These are phyloP conservation scores for Oryza meridionalis DNA, from an alignment of 176 grass and related monocot species.

Conservation along the genomic window DNA sequence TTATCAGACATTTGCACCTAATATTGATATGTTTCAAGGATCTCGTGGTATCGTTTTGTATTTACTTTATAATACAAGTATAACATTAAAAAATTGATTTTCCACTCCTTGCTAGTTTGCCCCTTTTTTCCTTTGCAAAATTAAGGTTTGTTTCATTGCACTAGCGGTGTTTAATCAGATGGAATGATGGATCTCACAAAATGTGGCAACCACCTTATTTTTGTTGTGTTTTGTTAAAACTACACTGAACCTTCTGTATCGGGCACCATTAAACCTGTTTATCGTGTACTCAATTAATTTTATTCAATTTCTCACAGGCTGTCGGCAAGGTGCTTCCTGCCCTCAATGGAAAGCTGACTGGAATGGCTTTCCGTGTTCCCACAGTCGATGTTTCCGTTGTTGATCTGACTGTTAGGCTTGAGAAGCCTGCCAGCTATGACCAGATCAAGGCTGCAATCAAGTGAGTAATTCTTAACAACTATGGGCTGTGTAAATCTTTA, in stretches of 20 bases:
- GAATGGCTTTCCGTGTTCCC: conserved; percentile 84
- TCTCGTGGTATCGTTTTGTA: not conserved
- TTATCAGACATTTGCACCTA: not conserved
- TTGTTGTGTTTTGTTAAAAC: not conserved
- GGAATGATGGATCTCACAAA: not conserved
- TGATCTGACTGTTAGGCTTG: conserved; percentile 74
- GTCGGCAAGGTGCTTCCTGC: conserved; percentile 79
- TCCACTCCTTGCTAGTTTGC: too few species aligned
- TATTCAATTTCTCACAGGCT: conserved; percentile 39
- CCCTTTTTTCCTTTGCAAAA: not conserved
- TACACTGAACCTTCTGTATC: not conserved
- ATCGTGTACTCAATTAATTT: not conserved
- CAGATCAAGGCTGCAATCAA: conserved; percentile 84
- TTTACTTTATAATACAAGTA: too few species aligned
- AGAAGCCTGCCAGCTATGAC: conserved; percentile 72
- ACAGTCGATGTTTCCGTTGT: conserved; percentile 77
- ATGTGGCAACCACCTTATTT: not conserved
- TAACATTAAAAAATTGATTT: not conserved
- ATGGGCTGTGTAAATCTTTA: not conserved
- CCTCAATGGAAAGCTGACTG: conserved; percentile 80
- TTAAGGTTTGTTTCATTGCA: not conserved
- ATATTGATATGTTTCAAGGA: not conserved
- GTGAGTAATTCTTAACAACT: conserved; percentile 28
- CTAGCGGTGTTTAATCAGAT: not conserved
- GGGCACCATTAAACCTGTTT: not conserved